Evolutionary conservation across 2,329 filamentous ascomycete genomes (phyloP), one percentile per base, ranked within the genome.

Genomic region (Hypoxylon sp.): DNA sequence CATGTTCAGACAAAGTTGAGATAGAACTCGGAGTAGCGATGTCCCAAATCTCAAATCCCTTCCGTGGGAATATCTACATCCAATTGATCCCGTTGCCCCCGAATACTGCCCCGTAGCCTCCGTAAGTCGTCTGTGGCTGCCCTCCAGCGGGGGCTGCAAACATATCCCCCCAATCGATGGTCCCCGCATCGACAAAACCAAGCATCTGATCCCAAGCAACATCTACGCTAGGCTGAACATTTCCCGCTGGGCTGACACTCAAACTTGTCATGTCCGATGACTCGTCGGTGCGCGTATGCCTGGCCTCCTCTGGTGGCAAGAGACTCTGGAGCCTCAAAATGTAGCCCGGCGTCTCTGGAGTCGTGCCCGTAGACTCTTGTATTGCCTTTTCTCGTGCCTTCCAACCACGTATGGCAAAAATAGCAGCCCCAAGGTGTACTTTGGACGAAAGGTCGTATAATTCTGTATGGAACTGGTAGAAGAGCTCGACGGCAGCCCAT

Each of bases 381-480:
- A 84, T 74, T 0, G 79, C 75, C 30, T 78, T 77, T 69, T 86
- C 83, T 9, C 86, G 81, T n/a, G 75, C 77, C 63, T 77, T 81
- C 86, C 86, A 88, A 0, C 83, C 85, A 68, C 82, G 83, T 61
- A 87, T 76, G 3, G 83, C 78, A 45, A 83, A 81, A 19, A 82
- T 77, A 2, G 82, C 85, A 19, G 86, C 79, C 0, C 79, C 77
- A 1, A 77, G 70, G 62, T 85, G 79, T 11, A 77, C 73, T 70
- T 82, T 85, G 58, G 80, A 79, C 3, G 79, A 75, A 71, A 83
- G 76, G 70, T 87, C 84, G 54, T 80, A 81, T 2, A 88, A 77
- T 71, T 87, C 85, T 0, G 80, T 75, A 67, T 87, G 83, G 50
- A 81, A 82, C 1, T 73, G 67, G 73, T 87, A 88, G 2, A 83